Evolutionary conservation across 208 protist species (phyloP), one percentile per base, ranked within the genome.

Genomic region (Zelonia costaricensis): DNA sequence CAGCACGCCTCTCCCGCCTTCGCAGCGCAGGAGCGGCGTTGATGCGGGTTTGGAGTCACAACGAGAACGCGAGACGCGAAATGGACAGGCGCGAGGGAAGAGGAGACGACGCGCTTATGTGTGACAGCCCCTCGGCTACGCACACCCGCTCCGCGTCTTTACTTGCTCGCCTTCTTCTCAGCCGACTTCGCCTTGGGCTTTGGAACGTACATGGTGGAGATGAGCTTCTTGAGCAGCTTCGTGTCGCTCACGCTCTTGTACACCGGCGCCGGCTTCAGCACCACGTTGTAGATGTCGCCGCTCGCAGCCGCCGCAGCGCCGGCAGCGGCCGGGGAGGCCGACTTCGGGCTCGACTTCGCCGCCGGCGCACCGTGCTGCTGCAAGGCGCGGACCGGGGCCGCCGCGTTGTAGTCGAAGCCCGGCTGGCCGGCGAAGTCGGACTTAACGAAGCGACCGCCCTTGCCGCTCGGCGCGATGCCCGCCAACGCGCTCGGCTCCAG

Each of bases 381-480:
- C 56, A 40, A 16, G 39, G 52, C 52, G 39, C 25, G 39, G 12
- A 39, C 51, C 15, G 76, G 54, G 1, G 78, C 44, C 20, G 40
- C 13, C 31, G 84, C 80, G 42, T 89, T 87, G 75, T 95, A 92
- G 74, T 95, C 76, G 45, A 88, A 95, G 18, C 86, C 86, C 20
- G 86, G 86, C 36, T 83, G 76, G 13, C 78, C 85, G 0, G 71
- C 35, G 54, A 95, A 92, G 73, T 95, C 88, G 4, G 61, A 70
- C 79, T 95, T 95, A 27, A 74, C 56, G 57, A 85, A 95, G 36
- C 88, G 85, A 35, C 88, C 88, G 23, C 48, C 82, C 62, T 87
- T 91, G 18, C 88, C 88, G 13, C 84, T 83, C 4, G 86, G 86
- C 0, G 39, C 49, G 44, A 95, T 69, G 28, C 31, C 45, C 30